A percentile compares a stretch with the other conserved stretches of the same genome.
These are phyloP conservation scores for Trametes gibbosa DNA, from an alignment of 768 basidiomycete genomes.

Conservation along the genomic window DNA sequence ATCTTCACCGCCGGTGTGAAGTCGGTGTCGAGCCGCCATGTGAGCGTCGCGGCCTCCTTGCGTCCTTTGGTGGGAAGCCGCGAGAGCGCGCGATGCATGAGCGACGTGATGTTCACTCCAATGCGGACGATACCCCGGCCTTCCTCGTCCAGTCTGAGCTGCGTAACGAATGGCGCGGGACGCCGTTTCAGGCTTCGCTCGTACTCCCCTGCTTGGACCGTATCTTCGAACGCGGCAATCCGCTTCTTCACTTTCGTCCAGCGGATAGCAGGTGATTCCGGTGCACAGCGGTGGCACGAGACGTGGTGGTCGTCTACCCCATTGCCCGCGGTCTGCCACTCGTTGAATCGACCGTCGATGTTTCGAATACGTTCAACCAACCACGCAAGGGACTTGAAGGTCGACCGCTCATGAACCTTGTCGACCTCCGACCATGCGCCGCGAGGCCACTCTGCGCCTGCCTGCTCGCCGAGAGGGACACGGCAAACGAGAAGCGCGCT, in stretches of 20 bases:
- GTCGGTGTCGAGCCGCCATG: constrained; percentile 83
- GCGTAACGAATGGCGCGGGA: constrained; percentile 84
- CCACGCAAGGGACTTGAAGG: constrained; percentile 84
- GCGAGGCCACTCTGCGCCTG: constrained; percentile 76
- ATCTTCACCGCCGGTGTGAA: constrained; percentile 64
- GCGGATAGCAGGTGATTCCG: constrained; percentile 66
- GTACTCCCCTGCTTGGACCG: constrained; percentile 82
- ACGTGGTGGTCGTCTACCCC: constrained; percentile 40
- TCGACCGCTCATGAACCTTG: constrained; percentile 78
- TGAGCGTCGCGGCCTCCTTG: constrained; percentile 47
- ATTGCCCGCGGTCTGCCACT: constrained; percentile 61
- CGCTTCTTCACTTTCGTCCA: constrained; percentile 68
- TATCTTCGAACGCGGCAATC: constrained; percentile 74
- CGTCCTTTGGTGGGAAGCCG: constrained; percentile 59
- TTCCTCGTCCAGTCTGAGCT: constrained; percentile 64
- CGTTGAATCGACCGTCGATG: constrained; percentile 58
- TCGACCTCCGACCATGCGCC: constrained; percentile 79
- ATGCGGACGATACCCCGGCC: constrained; percentile 72
- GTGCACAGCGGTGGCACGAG: constrained; percentile 81
- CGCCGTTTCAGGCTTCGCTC: constrained; percentile 85
- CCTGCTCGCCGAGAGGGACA: constrained; percentile 68
- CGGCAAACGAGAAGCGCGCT: constrained; percentile 75
- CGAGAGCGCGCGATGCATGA: constrained; percentile 82
- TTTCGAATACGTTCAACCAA: constrained; percentile 79
- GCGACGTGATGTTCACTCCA: constrained; percentile 83